Evolutionary conservation across 1,139 yeast species (phyloP), one percentile per base, ranked within the genome.

Genomic region (Pichia sp.): DNA sequence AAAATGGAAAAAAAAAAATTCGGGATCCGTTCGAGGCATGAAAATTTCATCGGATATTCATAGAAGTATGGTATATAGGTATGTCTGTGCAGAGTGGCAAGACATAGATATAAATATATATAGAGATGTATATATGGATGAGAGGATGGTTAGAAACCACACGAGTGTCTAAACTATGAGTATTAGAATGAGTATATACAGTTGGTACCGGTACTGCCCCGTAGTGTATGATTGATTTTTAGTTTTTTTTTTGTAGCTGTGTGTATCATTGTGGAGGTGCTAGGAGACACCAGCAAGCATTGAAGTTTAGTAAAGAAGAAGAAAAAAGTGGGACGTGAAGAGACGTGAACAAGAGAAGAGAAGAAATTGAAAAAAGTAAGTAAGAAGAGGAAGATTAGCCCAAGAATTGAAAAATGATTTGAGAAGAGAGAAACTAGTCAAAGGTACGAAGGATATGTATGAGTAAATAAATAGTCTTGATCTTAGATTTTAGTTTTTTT

Each of bases 401-500:
- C 40, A 36, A 36, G 40, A 36, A 36, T 36, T 36, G 40, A 36
- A 36, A 9, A 31, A 31, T 9, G 6, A 14, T 12, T 6, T 36
- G 40, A 44, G 8, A 24, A 27, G 27, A 27, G 5, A 20, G 24
- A 20, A 20, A 20, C 24, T 20, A 20, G 24, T 20, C 24, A 20
- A 20, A 20, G 24, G 24, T 20, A 20, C 24, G 14, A 44, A 44
- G 14, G 10, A 24, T 31, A 20, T 36, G n/a, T 4, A 16, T 36
- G 34, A 36, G 16, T 36, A 36, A 36, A 36, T 36, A 36, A 36
- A 36, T 36, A 14, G 40, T 36, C 40, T 36, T 36, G 40, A 36
- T 36, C 40, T 36, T 36, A 36, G 40, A 14, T 20, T 46, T 46
- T 24, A n/a, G 29, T 34, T 47, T 33, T 50, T 44, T 45, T 45